Evolutionary conservation across 768 basidiomycete genomes (phyloP).

Genomic region (Pisolithus sp.): DNA sequence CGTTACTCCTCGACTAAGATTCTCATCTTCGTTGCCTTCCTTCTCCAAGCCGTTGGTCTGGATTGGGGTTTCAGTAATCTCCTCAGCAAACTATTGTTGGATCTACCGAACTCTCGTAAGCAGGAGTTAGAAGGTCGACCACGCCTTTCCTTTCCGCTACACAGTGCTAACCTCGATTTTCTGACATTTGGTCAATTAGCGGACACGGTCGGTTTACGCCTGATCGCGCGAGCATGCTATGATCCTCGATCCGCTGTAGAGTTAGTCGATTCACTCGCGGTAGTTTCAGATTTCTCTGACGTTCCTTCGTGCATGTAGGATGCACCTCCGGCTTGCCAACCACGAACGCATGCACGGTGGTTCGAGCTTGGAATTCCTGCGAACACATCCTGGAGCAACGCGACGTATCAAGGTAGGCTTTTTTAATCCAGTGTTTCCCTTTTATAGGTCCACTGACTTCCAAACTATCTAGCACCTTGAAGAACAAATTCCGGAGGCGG

Average conservation of each 20-base stretch:
- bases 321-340: conserved; percentile 63
- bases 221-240: conserved; percentile 83
- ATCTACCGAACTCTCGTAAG: conserved; percentile 77
- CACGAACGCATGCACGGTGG: conserved; percentile 39
- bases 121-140: conserved; percentile 72
- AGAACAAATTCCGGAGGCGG: conserved; percentile 50
- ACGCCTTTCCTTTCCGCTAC: background rate
- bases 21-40: conserved; percentile 32
- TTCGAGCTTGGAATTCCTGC: conserved; percentile 51
- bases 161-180: background rate
- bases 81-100: conserved; percentile 45
- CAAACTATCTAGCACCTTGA: conserved; percentile 39
- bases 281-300: background rate
- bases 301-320: conserved; percentile 32
- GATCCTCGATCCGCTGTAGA: conserved; percentile 70
- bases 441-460: background rate
- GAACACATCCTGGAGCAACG: conserved; percentile 74
- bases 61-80: conserved; percentile 47
- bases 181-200: conserved; percentile 43
- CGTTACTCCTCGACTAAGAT: conserved; percentile 38
- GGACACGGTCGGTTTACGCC: conserved; percentile 75
- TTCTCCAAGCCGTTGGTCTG: conserved; percentile 46
- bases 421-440: background rate
- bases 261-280: conserved; percentile 35
- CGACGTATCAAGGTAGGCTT: conserved; percentile 62